Percentiles rank a stretch among this genome's conserved stretches.
Evolutionary conservation across 116 monocot genomes (phyloP).

Genomic region (Zostera marina): DNA sequence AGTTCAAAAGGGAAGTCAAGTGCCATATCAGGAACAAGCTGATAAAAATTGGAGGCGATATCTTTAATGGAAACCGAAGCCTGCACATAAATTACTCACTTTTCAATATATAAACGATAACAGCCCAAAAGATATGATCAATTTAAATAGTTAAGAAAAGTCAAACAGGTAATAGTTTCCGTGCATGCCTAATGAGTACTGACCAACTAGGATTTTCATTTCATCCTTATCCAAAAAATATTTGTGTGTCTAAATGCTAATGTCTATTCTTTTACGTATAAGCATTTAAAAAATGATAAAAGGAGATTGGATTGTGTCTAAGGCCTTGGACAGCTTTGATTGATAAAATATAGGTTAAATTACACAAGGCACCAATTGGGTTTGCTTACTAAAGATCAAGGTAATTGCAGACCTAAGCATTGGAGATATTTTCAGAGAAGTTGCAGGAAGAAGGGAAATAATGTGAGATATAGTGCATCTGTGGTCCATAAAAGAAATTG

Average conservation of each 20-base stretch:
- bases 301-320: no score
- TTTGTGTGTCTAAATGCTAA: background rate
- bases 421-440: no score
- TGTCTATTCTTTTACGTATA: background rate
- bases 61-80: slow-evolving; percentile 54
- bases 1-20: slow-evolving; percentile 91
- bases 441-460: no score
- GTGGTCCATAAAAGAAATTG: no score
- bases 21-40: slow-evolving; percentile 89
- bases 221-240: background rate
- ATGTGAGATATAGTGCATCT: no score
- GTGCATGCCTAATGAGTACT: background rate
- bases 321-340: no score
- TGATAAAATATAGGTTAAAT: no score
- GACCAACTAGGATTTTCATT: background rate
- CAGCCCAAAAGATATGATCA: background rate
- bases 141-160: background rate
- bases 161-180: background rate
- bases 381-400: no score
- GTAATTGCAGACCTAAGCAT: no score
- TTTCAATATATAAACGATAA: background rate
- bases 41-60: slow-evolving; percentile 44
- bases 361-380: no score
- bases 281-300: background rate
- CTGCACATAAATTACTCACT: slow-evolving; percentile 12